phyloP scores from a whole-genome alignment of 345 rosid genomes.

The Hirschfeldia incana region DNA sequence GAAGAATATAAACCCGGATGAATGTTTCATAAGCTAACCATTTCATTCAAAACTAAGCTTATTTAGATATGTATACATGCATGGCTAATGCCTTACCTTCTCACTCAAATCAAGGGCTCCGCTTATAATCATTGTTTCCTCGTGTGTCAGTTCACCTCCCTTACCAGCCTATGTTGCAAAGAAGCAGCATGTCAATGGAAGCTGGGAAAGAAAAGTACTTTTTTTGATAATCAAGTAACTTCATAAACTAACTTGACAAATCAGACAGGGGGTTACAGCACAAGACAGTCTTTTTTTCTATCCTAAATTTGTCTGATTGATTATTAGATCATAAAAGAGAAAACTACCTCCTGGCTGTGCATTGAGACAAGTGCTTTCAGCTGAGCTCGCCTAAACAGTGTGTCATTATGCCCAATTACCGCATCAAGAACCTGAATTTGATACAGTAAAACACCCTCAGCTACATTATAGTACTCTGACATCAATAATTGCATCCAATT shows the following conservation, averaged over 20 bases:
- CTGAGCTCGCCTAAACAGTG: constrained; percentile 78
- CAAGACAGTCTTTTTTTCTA: background rate
- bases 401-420: constrained; percentile 67
- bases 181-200: constrained; percentile 33
- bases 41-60: background rate
- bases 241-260: constrained; percentile 11
- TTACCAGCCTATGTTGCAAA: constrained; percentile 75
- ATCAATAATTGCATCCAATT: constrained; percentile 17
- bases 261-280: background rate
- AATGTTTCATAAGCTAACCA: background rate
- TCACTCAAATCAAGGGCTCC: constrained; percentile 95
- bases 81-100: constrained; percentile 52
- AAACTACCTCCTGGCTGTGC: constrained; percentile 73
- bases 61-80: background rate
- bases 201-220: constrained; percentile 28
- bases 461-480: background rate
- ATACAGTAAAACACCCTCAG: constrained; percentile 5
- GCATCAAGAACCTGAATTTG: constrained; percentile 64
- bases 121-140: constrained; percentile 92
- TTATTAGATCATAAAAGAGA: background rate
- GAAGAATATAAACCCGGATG: too few species aligned
- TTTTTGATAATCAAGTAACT: constrained; percentile 15
- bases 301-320: background rate
- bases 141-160: constrained; percentile 98
- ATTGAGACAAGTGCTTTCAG: constrained; percentile 83